Evolutionary conservation across 805 yeast species (phyloP).

Genomic region (Metschnikowia kunwiensis): DNA sequence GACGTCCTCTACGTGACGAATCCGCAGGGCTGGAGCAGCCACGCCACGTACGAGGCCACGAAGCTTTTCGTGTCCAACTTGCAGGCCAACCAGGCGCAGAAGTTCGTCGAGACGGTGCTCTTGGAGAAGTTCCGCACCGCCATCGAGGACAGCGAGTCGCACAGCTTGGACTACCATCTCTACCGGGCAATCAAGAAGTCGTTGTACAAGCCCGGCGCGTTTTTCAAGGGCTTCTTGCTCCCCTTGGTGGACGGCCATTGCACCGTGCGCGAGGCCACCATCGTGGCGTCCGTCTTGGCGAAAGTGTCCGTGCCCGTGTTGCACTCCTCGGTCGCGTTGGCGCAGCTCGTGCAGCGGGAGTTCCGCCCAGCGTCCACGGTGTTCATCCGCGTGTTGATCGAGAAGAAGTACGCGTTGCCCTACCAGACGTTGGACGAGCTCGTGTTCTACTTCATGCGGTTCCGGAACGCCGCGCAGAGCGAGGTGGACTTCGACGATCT

Average conservation of each 20-base stretch:
- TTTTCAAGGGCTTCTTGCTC: conserved; percentile 92
- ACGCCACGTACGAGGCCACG: conserved; percentile 92
- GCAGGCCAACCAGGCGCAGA: conserved; percentile 83
- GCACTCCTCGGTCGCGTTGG: conserved; percentile 93
- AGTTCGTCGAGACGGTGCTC: conserved; percentile 65
- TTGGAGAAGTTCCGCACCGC: conserved; percentile 69
- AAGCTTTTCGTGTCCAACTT: conserved; percentile 89
- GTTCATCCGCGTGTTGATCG: conserved; percentile 83
- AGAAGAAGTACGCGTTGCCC: conserved; percentile 94
- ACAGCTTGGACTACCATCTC: conserved; percentile 83
- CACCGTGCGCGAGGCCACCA: conserved; percentile 88
- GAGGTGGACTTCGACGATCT: conserved; percentile 34
- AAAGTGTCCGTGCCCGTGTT: conserved; percentile 91
- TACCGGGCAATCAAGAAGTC: conserved; percentile 91
- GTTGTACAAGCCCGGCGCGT: conserved; percentile 94
- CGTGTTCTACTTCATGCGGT: conserved; percentile 91
- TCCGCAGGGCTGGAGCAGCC: conserved; percentile 93
- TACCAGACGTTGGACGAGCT: conserved; percentile 93
- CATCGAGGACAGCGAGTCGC: conserved; percentile 71
- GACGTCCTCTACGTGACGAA: conserved; percentile 89
- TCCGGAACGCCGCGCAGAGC: conserved; percentile 59
- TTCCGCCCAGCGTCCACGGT: conserved; percentile 87
- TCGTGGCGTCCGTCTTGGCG: conserved; percentile 86
- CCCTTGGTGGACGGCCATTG: conserved; percentile 89
- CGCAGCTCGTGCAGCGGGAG: conserved; percentile 75